Conservation (phyloP, 2,329 filamentous ascomycete species). For the Fusarium haematococcum region DNA sequence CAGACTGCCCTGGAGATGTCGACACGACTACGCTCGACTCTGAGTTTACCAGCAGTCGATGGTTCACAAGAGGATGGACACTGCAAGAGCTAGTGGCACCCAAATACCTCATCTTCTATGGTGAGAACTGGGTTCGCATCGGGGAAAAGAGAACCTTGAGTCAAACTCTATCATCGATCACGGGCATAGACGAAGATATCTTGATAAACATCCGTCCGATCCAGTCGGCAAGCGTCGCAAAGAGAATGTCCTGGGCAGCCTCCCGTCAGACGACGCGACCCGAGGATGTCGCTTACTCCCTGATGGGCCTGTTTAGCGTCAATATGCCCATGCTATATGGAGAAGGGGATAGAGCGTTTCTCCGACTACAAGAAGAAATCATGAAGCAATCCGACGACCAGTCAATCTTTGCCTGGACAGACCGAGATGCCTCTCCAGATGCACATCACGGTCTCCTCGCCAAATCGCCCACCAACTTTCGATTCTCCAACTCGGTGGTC, state of each 20-base stretch:
- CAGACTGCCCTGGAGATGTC: background rate
- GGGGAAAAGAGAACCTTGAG: background rate
- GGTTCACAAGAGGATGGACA: constrained; percentile 31
- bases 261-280: background rate
- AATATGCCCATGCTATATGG: constrained; percentile 5
- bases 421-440: constrained; percentile 38
- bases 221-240: background rate
- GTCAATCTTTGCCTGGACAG: background rate
- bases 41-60: constrained; percentile 20
- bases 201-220: background rate
- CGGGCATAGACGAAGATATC: background rate
- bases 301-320: background rate
- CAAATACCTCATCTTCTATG: constrained; percentile 3
- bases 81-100: constrained; percentile 8
- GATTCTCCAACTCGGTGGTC: constrained; percentile 49
- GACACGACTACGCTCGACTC: background rate
- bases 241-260: constrained; percentile 20
- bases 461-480: constrained; percentile 62
- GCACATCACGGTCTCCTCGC: constrained; percentile 42
- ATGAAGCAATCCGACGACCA: constrained; percentile 29
- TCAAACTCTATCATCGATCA: background rate
- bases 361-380: background rate
- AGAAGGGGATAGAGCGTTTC: background rate
- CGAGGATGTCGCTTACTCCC: background rate
- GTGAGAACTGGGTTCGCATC: background rate